Percentiles rank a stretch among this genome's conserved stretches.
phyloP scores from a whole-genome alignment of 2,329 filamentous ascomycete genomes.

The Cladophialophora bantiana region DNA sequence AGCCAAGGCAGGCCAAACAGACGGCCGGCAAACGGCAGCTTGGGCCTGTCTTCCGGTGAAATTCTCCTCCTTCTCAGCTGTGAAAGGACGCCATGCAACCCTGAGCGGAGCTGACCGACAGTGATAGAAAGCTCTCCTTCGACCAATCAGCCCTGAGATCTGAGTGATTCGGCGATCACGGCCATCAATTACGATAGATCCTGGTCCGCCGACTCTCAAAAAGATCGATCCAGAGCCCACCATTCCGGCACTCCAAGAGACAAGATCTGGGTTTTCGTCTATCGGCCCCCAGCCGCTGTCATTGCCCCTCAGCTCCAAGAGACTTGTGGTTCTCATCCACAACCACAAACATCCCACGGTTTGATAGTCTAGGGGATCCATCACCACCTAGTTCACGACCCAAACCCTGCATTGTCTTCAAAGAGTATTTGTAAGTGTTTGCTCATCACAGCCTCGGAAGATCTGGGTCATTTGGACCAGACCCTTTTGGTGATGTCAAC shows the following conservation, averaged over 20 bases:
- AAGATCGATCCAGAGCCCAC: slow-evolving; percentile 29
- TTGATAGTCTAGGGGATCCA: neutral
- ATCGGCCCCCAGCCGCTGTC: slow-evolving; percentile 27
- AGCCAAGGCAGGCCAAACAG: neutral
- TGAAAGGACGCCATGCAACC: neutral
- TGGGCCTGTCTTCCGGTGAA: slow-evolving; percentile 2
- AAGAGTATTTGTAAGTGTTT: slow-evolving; percentile 8
- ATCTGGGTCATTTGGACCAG: slow-evolving; percentile 8
- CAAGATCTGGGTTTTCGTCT: slow-evolving; percentile 36
- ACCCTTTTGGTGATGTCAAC: neutral
- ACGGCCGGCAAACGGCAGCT: slow-evolving; percentile 6
- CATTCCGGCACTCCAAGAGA: slow-evolving; percentile 19
- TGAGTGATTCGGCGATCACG: slow-evolving; percentile 13
- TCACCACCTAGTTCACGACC: neutral
- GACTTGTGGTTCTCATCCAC: neutral
- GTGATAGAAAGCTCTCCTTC: neutral
- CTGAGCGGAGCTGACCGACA: slow-evolving; percentile 18
- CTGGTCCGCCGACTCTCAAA: slow-evolving; percentile 10
- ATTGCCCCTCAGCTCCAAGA: slow-evolving; percentile 14
- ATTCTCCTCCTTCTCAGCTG: neutral
- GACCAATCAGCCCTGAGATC: slow-evolving; percentile 8
- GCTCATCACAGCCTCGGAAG: neutral
- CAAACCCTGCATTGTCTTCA: slow-evolving; percentile 7
- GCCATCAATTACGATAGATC: neutral
- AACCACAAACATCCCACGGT: neutral